Evolutionary conservation across 176 grass and related monocot species (phyloP).

Genomic region (Paspalum vaginatum): DNA sequence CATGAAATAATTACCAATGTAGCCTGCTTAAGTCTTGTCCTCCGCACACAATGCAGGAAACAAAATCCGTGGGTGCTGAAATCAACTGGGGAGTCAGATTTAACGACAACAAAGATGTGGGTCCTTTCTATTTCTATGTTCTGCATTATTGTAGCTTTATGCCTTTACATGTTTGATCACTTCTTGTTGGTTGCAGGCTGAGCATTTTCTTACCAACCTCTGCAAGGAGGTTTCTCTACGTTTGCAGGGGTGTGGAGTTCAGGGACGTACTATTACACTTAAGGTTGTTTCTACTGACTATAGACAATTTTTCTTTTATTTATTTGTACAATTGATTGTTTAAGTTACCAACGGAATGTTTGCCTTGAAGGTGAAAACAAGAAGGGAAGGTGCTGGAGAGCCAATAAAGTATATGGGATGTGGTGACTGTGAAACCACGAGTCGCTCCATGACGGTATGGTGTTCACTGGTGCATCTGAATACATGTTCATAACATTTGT

Average conservation of each 20-base stretch:
- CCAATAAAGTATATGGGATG: constrained; percentile 96
- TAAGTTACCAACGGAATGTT: constrained; percentile 38
- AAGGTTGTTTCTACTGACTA: constrained; percentile 61
- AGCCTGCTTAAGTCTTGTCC: constrained; percentile 30
- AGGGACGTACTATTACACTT: constrained; percentile 86
- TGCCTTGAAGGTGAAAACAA: constrained; percentile 64
- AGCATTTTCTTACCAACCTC: constrained; percentile 85
- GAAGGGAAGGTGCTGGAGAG: constrained; percentile 83
- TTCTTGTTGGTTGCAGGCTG: constrained; percentile 61
- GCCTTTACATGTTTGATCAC: constrained; percentile 25
- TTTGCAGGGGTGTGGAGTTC: constrained; percentile 84
- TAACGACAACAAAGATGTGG: constrained; percentile 75
- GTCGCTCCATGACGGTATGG: constrained; percentile 77
- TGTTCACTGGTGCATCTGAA: constrained; percentile 26
- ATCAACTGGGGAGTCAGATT: constrained; percentile 99
- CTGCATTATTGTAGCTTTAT: constrained; percentile 21
- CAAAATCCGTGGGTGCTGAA: constrained; percentile 93
- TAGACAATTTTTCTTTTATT: constrained; percentile 29
- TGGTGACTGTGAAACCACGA: constrained; percentile 89
- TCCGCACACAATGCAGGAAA: constrained; percentile 62
- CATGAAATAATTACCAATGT: not conserved
- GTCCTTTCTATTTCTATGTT: constrained; percentile 31
- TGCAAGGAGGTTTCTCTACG: constrained; percentile 93
- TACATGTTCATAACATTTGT: constrained; percentile 34
- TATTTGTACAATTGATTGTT: constrained; percentile 14